Conservation (phyloP, 768 basidiomycete genomes). For the Kwoniella sp. region DNA sequence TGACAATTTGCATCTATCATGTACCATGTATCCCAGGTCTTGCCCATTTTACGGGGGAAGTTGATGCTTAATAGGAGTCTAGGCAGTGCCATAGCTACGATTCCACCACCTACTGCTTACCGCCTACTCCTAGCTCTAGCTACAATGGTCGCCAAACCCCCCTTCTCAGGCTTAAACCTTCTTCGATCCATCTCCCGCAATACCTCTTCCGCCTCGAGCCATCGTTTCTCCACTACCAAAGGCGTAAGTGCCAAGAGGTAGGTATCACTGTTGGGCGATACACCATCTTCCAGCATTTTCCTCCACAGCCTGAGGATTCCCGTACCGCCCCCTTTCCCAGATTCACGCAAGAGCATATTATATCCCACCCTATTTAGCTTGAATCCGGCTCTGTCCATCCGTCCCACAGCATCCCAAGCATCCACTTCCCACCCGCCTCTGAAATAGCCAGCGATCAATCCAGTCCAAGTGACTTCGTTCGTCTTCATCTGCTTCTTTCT, state of each 20-base stretch:
- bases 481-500: slow-evolving; percentile 60
- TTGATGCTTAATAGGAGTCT: too few species aligned
- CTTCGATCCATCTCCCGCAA: slow-evolving; percentile 64
- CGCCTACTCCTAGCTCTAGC: slow-evolving; percentile 60
- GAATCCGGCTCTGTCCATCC: slow-evolving; percentile 65
- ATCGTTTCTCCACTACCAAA: slow-evolving; percentile 63
- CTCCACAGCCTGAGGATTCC: slow-evolving; percentile 31
- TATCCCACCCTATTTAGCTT: slow-evolving; percentile 68
- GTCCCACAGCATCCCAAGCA: slow-evolving; percentile 37
- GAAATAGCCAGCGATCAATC: slow-evolving; percentile 72
- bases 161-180: slow-evolving; percentile 58
- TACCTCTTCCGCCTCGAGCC: slow-evolving; percentile 65
- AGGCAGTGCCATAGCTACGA: too few species aligned
- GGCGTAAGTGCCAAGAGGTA: slow-evolving; percentile 77
- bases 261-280: slow-evolving; percentile 65
- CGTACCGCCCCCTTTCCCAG: slow-evolving; percentile 34
- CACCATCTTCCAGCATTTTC: slow-evolving; percentile 59
- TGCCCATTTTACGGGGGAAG: too few species aligned
- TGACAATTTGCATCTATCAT: slow-evolving; percentile 59
- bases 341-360: slow-evolving; percentile 73
- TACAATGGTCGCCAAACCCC: slow-evolving; percentile 61
- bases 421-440: slow-evolving; percentile 61
- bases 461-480: slow-evolving; percentile 81
- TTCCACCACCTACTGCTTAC: slow-evolving; percentile 6
- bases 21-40: slow-evolving; percentile 63